Conservation (phyloP, 352 stramenopile genomes). For the Thalassiosira mediterranea region DNA sequence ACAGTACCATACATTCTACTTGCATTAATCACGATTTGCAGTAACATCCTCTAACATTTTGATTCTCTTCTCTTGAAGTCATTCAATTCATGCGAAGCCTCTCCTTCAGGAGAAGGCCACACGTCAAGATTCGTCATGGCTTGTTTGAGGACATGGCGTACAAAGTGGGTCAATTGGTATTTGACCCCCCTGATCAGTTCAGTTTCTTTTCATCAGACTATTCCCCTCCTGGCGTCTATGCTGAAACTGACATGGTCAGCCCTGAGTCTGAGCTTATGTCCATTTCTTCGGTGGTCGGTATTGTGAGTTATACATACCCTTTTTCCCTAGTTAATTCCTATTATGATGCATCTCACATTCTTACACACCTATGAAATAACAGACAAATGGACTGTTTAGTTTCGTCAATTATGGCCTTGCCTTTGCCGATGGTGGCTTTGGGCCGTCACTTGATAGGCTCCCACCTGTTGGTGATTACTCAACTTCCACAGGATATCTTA, state of each 20-base stretch:
- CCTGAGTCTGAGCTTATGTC: constrained; percentile 51
- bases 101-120: constrained; percentile 33
- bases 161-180: constrained; percentile 72
- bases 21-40: too few relatives aligned
- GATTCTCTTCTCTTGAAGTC: too few relatives aligned
- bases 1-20: too few relatives aligned
- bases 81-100: constrained; percentile 58
- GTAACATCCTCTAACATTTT: too few relatives aligned
- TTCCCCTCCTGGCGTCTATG: constrained; percentile 48
- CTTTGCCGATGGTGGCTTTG: constrained; percentile 60
- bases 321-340: too few relatives aligned
- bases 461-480: constrained; percentile 40
- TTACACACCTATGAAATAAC: neutral
- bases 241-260: constrained; percentile 39
- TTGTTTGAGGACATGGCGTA: constrained; percentile 41
- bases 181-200: constrained; percentile 62
- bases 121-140: constrained; percentile 38
- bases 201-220: constrained; percentile 62
- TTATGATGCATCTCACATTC: too few relatives aligned
- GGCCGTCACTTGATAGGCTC: constrained; percentile 4
- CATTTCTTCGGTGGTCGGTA: constrained; percentile 53
- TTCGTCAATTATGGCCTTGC: constrained; percentile 66
- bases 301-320: constrained; percentile 24
- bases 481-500: constrained; percentile 37
- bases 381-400: constrained; percentile 71